Percentiles rank a stretch among this genome's conserved stretches.
Conservation (phyloP, 345 rosid species). For the Limnanthes douglasii region DNA sequence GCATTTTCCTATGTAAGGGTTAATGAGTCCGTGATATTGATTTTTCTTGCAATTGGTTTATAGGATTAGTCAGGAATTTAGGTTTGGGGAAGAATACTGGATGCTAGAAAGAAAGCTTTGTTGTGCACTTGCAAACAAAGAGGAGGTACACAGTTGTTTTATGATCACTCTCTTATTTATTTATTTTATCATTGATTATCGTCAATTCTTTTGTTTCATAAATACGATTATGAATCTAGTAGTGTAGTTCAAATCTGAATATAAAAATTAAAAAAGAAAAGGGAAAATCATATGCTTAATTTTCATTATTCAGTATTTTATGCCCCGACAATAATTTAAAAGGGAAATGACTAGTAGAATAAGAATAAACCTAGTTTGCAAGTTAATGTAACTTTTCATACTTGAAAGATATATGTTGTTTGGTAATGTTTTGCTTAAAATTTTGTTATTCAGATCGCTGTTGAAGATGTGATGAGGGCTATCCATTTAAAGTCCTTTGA, state of each 20-base stretch:
- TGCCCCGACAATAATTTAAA: no score
- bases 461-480: constrained; percentile 65
- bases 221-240: no score
- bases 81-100: constrained; percentile 73
- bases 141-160: constrained; percentile 25
- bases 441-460: background rate
- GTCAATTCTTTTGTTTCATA: background rate
- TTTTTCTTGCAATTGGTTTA: constrained; percentile 1
- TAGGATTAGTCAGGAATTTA: constrained; percentile 59
- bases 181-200: background rate
- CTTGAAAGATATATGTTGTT: no score
- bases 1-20: background rate
- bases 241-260: no score
- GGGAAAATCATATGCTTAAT: no score
- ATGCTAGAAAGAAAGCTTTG: constrained; percentile 83
- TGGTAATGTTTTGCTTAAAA: no score
- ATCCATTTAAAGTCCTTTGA: constrained; percentile 79
- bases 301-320: no score
- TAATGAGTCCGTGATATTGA: constrained; percentile 3
- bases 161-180: no score
- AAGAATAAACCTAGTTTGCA: no score
- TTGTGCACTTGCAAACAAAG: constrained; percentile 28
- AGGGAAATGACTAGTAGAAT: no score
- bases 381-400: no score
- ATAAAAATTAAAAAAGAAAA: no score